Evolutionary conservation across 345 rosid species (phyloP).

Genomic region (Eucalyptus cloeziana): DNA sequence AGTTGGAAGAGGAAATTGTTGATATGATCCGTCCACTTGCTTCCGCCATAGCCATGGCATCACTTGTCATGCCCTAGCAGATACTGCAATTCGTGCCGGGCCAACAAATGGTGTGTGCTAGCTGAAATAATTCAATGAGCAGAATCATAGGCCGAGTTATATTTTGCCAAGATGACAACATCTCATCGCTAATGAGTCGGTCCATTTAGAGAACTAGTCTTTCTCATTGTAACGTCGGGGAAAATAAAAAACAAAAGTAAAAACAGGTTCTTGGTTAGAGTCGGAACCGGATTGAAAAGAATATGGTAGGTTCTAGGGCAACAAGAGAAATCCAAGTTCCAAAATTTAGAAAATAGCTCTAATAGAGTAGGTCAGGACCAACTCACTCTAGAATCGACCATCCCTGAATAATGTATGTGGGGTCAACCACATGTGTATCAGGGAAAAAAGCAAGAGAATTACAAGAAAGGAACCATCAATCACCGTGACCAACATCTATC

Average conservation of each 20-base stretch:
- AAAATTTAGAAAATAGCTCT: no score
- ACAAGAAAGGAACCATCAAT: no score
- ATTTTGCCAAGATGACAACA: neutral
- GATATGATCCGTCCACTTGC: neutral
- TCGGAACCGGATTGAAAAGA: accelerated
- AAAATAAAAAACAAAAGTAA: no score
- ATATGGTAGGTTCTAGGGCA: no score
- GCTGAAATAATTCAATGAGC: neutral
- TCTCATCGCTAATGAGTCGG: neutral
- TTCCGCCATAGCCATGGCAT: neutral
- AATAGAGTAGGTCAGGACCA: no score
- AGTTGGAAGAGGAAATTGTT: neutral
- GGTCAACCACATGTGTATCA: no score
- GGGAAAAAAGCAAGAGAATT: no score
- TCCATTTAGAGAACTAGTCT: neutral
- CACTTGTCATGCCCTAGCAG: neutral
- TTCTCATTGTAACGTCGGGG: neutral
- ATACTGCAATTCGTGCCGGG: neutral
- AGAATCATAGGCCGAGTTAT: neutral
- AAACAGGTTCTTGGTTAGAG: no score
- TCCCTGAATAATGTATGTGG: no score
- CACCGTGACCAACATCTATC: no score
- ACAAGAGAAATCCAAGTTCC: no score
- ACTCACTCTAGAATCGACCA: no score
- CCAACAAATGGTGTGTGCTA: neutral